These are phyloP conservation scores for Hyphodiscus hymeniophilus DNA, from an alignment of 495 filamentous ascomycete species.

Conservation along the genomic window DNA sequence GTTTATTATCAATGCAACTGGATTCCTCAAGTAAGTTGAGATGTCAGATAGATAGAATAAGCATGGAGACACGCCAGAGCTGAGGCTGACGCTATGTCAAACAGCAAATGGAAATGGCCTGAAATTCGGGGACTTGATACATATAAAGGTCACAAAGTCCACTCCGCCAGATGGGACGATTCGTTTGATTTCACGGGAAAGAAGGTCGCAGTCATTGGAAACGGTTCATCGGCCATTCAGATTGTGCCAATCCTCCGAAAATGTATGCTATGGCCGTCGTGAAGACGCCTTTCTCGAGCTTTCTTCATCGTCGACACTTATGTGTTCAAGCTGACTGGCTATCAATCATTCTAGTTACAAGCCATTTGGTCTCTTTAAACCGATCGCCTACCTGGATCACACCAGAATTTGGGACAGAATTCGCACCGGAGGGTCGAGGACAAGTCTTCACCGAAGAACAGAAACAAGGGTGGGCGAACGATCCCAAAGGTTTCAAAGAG, in stretches of 20 bases:
- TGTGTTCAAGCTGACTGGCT: no score
- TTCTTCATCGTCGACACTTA: no score
- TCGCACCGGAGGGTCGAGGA: neutral
- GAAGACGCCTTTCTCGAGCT: no score
- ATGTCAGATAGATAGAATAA: neutral
- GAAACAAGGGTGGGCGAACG: neutral
- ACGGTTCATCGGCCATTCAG: slow-evolving; percentile 46
- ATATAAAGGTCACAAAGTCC: slow-evolving; percentile 46
- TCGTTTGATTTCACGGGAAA: slow-evolving; percentile 35
- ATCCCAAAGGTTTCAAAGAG: neutral
- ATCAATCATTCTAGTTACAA: no score
- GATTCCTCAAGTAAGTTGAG: slow-evolving; percentile 14
- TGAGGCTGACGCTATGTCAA: neutral
- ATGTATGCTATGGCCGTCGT: no score
- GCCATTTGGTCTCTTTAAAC: no score
- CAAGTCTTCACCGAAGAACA: neutral
- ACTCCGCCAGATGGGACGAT: slow-evolving; percentile 45
- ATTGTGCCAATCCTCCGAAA: no score
- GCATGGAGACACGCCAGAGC: no score
- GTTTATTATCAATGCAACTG: slow-evolving; percentile 8
- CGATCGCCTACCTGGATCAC: neutral
- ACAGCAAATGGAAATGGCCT: slow-evolving; percentile 41
- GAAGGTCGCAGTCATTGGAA: slow-evolving; percentile 47
- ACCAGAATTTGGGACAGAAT: neutral
- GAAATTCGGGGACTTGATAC: slow-evolving; percentile 42